A percentile compares a stretch with the other conserved stretches of the same genome.
Conservation (phyloP, 345 rosid genomes). For the Rhizophora mangle region DNA sequence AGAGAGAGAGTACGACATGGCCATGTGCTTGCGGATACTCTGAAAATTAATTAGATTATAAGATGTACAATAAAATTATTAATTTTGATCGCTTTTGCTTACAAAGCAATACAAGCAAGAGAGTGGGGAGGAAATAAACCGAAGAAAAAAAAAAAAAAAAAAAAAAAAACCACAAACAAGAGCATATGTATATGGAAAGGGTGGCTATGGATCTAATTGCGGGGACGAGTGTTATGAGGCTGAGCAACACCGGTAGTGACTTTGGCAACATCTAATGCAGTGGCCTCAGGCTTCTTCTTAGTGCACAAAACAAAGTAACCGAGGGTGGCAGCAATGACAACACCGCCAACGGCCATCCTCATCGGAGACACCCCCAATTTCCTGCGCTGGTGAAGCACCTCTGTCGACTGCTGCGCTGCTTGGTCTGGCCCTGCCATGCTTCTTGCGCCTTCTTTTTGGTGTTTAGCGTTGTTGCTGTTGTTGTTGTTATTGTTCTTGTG, state of each 20-base stretch:
- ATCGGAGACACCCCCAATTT: slow-evolving; percentile 29
- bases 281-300: slow-evolving; percentile 54
- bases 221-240: slow-evolving; percentile 48
- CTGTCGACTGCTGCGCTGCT: slow-evolving; percentile 29
- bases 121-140: too few relatives aligned
- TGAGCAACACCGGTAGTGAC: slow-evolving; percentile 44
- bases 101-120: too few relatives aligned
- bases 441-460: not conserved
- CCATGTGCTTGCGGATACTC: too few relatives aligned
- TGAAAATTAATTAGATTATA: too few relatives aligned
- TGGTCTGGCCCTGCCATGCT: slow-evolving; percentile 37
- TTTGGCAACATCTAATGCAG: slow-evolving; percentile 69
- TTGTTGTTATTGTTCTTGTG: not conserved
- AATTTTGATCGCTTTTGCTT: too few relatives aligned
- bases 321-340: slow-evolving; percentile 31
- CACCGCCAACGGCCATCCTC: slow-evolving; percentile 47
- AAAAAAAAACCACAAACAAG: too few relatives aligned
- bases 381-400: slow-evolving; percentile 35
- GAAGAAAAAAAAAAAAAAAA: too few relatives aligned
- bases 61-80: too few relatives aligned
- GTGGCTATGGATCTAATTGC: slow-evolving; percentile 6
- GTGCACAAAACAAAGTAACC: slow-evolving; percentile 53
- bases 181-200: not conserved
- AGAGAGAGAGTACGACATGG: too few relatives aligned
- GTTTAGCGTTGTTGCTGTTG: too few relatives aligned